Percentiles rank a stretch among this genome's conserved stretches.
These are phyloP conservation scores for Grosmannia huntii DNA, from an alignment of 2,329 filamentous ascomycete species.

Conservation along the genomic window DNA sequence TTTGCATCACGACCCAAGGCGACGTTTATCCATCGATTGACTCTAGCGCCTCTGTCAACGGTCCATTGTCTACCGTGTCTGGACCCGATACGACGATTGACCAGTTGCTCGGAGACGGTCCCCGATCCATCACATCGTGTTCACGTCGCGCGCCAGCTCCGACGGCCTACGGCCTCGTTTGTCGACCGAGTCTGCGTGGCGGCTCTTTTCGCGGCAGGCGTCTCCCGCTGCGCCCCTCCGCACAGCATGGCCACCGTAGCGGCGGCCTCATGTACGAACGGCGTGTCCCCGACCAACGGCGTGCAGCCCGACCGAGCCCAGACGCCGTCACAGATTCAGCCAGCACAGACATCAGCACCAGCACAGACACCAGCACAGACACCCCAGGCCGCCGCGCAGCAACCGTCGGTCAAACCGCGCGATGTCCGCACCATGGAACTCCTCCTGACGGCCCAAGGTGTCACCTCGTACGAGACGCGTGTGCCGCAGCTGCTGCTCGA, in stretches of 20 bases:
- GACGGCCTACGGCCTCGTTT: background rate
- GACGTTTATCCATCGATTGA: background rate
- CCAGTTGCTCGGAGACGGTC: too few relatives aligned
- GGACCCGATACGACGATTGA: too few relatives aligned
- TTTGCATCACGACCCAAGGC: background rate
- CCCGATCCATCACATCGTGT: background rate
- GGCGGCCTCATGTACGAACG: constrained; percentile 33
- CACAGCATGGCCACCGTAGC: background rate
- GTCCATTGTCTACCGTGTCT: too few relatives aligned
- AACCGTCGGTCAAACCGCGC: constrained; percentile 30
- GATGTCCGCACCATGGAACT: constrained; percentile 71
- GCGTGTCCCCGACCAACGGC: constrained; percentile 20
- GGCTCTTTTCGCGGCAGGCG: background rate
- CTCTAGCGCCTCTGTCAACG: too few relatives aligned
- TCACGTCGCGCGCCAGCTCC: background rate
- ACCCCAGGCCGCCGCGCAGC: too few relatives aligned
- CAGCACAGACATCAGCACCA: constrained; percentile 10
- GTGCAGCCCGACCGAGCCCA: constrained; percentile 7
- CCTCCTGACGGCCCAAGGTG: constrained; percentile 65
- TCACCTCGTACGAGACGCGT: constrained; percentile 68
- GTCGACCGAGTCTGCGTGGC: background rate
- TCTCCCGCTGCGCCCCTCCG: background rate
- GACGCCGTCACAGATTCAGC: background rate
- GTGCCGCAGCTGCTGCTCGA: constrained; percentile 74
- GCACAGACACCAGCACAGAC: constrained; percentile 11